phyloP scores from a whole-genome alignment of 805 yeast genomes.

The Nakazawaea pomicola region DNA sequence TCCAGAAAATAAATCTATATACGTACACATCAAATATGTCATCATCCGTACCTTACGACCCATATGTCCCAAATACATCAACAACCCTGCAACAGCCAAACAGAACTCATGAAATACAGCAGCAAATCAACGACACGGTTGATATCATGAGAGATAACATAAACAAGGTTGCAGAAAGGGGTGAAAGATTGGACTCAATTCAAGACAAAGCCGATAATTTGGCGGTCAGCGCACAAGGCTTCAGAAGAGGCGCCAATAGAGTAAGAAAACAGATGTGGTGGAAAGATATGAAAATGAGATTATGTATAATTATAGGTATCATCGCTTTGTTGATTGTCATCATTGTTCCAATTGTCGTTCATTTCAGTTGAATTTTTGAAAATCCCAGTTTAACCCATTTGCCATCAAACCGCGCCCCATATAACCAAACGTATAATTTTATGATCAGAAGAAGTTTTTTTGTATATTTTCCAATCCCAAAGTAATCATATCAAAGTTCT shows the following conservation, averaged over 20 bases:
- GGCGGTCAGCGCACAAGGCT: slow-evolving; percentile 89
- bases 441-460: too few species aligned
- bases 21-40: slow-evolving; percentile 42
- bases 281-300: slow-evolving; percentile 94
- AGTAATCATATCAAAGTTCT: too few species aligned
- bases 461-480: too few species aligned
- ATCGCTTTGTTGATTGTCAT: slow-evolving; percentile 79
- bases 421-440: too few species aligned
- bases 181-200: slow-evolving; percentile 86
- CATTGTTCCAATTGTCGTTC: slow-evolving; percentile 91
- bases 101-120: slow-evolving; percentile 25
- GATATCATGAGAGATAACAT: slow-evolving; percentile 97
- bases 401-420: too few species aligned
- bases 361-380: slow-evolving; percentile 52
- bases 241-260: slow-evolving; percentile 94
- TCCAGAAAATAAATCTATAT: background rate
- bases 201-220: slow-evolving; percentile 92
- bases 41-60: slow-evolving; percentile 80
- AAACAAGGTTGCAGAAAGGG: slow-evolving; percentile 91
- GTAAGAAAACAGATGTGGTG: slow-evolving; percentile 99
- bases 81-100: slow-evolving; percentile 32
- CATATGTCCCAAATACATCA: slow-evolving; percentile 54
- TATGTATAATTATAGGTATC: slow-evolving; percentile 78
- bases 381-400: too few species aligned
- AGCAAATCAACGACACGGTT: slow-evolving; percentile 92